Percentiles rank a stretch among this genome's conserved stretches.
phyloP scores from a whole-genome alignment of 2,329 filamentous ascomycete species.

The Plectosphaerella plurivora region DNA sequence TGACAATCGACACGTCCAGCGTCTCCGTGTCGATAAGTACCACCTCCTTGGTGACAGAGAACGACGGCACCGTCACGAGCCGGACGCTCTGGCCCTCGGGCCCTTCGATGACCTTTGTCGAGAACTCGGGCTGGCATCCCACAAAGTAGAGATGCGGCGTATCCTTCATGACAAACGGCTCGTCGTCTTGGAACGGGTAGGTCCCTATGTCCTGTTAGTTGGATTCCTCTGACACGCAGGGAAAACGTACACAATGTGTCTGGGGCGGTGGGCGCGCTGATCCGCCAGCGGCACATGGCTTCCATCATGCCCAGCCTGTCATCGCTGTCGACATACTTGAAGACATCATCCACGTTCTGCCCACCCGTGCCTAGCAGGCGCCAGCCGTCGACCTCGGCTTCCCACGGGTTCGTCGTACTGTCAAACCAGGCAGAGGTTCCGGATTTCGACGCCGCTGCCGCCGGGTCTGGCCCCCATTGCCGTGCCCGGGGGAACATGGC shows the following conservation, averaged over 20 bases:
- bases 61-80: slow-evolving; percentile 79
- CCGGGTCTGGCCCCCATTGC: slow-evolving; percentile 61
- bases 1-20: slow-evolving; percentile 69
- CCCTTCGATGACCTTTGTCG: slow-evolving; percentile 64
- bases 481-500: slow-evolving; percentile 82
- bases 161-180: slow-evolving; percentile 80
- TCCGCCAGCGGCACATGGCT: slow-evolving; percentile 87
- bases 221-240: neutral
- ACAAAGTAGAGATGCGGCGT: slow-evolving; percentile 92
- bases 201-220: slow-evolving; percentile 56
- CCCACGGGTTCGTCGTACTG: slow-evolving; percentile 87
- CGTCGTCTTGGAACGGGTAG: slow-evolving; percentile 92
- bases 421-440: slow-evolving; percentile 62
- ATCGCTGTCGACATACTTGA: slow-evolving; percentile 80
- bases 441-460: slow-evolving; percentile 28
- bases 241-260: slow-evolving; percentile 79
- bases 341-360: slow-evolving; percentile 90
- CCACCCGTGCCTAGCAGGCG: slow-evolving; percentile 81
- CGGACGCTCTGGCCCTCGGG: slow-evolving; percentile 66
- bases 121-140: slow-evolving; percentile 77
- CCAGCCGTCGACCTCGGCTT: slow-evolving; percentile 87
- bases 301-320: slow-evolving; percentile 88
- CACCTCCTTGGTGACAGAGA: slow-evolving; percentile 71
- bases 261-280: slow-evolving; percentile 86
- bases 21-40: slow-evolving; percentile 84